Evolutionary conservation across 2,329 filamentous ascomycete genomes (phyloP).

Genomic region (Elsinoe batatas): DNA sequence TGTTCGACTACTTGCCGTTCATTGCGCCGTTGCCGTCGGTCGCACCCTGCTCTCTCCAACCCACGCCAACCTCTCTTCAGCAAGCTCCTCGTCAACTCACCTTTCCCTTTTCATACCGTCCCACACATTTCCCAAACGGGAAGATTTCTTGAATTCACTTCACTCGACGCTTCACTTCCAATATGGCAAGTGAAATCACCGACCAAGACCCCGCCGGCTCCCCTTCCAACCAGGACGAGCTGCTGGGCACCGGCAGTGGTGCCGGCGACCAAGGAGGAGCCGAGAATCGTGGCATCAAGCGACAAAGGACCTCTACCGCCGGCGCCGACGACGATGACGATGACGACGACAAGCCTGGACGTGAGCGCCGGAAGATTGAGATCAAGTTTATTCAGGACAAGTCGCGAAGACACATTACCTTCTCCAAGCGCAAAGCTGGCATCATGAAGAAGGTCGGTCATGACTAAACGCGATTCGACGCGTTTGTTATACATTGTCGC

Average conservation of each 20-base stretch:
- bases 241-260: constrained; percentile 58
- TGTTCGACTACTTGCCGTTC: constrained; percentile 1
- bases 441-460: constrained; percentile 98
- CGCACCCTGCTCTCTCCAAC: constrained; percentile 4
- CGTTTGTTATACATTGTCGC: constrained; percentile 2
- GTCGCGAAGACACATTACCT: constrained; percentile 97
- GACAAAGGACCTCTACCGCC: constrained; percentile 59
- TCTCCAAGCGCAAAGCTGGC: constrained; percentile 98
- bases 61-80: constrained; percentile 1
- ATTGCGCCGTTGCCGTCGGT: constrained; percentile 5
- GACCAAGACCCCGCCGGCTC: constrained; percentile 43
- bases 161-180: constrained; percentile 6
- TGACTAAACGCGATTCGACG: constrained; percentile 16
- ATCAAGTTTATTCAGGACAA: constrained; percentile 99
- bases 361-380: constrained; percentile 98
- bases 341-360: constrained; percentile 93
- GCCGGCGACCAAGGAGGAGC: constrained; percentile 30
- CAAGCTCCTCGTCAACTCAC: background rate
- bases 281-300: constrained; percentile 75
- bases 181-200: constrained; percentile 38
- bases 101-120: constrained; percentile 6
- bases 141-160: constrained; percentile 10
- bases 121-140: constrained; percentile 12
- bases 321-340: constrained; percentile 79
- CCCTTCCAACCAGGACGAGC: constrained; percentile 42